Evolutionary conservation across 129 eudicot genomes (phyloP).

Genomic region (Cynara cardunculus): DNA sequence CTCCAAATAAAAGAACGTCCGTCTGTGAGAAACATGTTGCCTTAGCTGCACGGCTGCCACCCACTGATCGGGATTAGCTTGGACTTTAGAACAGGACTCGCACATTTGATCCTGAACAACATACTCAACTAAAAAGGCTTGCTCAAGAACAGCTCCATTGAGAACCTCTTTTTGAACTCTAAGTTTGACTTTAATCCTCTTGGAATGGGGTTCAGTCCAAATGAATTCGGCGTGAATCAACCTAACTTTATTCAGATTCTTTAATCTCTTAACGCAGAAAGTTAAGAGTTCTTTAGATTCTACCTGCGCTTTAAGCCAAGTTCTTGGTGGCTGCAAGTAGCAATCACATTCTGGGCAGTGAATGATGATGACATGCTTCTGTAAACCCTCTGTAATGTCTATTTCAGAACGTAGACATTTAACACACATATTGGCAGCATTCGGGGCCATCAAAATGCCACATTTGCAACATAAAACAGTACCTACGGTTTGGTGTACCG

Average conservation of each 20-base stretch:
- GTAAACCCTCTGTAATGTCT: conserved; percentile 30
- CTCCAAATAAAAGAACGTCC: conserved; percentile 67
- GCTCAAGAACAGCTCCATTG: conserved; percentile 53
- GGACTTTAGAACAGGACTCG: conserved; percentile 56
- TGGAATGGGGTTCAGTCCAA: conserved; percentile 8
- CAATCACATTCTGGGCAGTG: conserved; percentile 8
- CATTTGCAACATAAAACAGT: conserved; percentile 71
- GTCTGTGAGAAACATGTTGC: conserved; percentile 61
- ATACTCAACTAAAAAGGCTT: conserved; percentile 52
- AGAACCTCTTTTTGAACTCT: conserved; percentile 47
- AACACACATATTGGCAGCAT: conserved; percentile 73
- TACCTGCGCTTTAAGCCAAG: background rate
- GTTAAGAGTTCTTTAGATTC: conserved; percentile 20
- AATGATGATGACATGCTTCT: conserved; percentile 22
- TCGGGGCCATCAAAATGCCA: conserved; percentile 60
- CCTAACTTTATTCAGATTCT: conserved; percentile 18
- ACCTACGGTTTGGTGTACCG: conserved; percentile 52
- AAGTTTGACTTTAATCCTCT: conserved; percentile 19
- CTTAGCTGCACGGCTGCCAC: conserved; percentile 63
- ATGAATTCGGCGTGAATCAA: background rate
- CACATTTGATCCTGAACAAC: conserved; percentile 69
- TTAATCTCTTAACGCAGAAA: conserved; percentile 16
- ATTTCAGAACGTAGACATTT: conserved; percentile 66
- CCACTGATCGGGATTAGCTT: conserved; percentile 76
- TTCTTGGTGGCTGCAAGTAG: conserved; percentile 3